Base-by-base conservation (phyloP, 129 eudicot species). In the Helianthus tuberosus region DNA sequence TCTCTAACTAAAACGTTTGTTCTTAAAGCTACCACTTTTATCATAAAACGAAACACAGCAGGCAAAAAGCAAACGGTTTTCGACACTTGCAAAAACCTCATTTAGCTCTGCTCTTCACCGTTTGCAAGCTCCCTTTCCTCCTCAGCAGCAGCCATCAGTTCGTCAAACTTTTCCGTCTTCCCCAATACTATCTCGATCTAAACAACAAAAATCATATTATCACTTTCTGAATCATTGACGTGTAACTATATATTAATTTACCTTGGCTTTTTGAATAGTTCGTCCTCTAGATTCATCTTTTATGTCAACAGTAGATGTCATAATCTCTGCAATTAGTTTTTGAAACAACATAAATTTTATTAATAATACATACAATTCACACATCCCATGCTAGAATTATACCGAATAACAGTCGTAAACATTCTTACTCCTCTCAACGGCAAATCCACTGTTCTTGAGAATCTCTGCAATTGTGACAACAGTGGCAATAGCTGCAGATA, bases 391-490 rank as follows among this genome's bases (percentile, higher is more conserved):
- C 5, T 8, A 41, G 8, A 53, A 41, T 13, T 23, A 36, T 55
- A 52, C 52, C 50, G 0, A 64, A 46, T 41, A 63, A 23, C 43
- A 32, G 41, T 7, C 25, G 41, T 41, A 16, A 55, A 66, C 14
- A 68, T 62, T 15, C 95, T 83, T 86, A 89, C 98, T 92, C 80
- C 85, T 92, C 84, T 92, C 98, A 60, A 84, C 83, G 25, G 95
- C 98, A 27, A 77, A 86, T 66, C 94, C 98, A 71, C 86, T 85
- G 75, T 92, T 92, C 76, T 92, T 92, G 36, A 92, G 84, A 70
- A 92, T 92, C 74, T 92, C 96, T 17, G 96, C 92, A 71, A 92
- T 64, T 11, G 88, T 85, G 58, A 92, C 96, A 52, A 89, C 98
- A 9, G 96, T 92, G 10, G 96, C 88, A 74, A 92, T 89, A 51